phyloP scores from a whole-genome alignment of 1,284 basidiomycete species.

The Trichosporon sp. region DNA sequence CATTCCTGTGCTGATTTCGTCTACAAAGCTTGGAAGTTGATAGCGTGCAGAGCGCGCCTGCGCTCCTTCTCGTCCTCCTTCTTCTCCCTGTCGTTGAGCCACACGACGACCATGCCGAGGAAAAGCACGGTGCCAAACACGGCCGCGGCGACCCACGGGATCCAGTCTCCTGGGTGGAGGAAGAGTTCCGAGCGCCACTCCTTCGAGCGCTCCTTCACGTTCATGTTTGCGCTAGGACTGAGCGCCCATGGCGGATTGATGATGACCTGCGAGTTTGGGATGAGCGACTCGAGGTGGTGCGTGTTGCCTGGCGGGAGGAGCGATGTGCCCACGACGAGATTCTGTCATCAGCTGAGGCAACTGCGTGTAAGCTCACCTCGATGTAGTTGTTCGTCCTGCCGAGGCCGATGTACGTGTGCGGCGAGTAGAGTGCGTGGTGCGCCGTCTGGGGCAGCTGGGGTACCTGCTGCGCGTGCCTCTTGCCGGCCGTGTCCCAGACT shows the following conservation, averaged over 20 bases:
- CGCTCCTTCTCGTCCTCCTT: constrained; percentile 88
- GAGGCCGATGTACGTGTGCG: constrained; percentile 93
- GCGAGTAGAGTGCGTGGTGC: constrained; percentile 81
- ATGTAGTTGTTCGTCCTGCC: constrained; percentile 99
- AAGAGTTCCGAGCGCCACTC: constrained; percentile 87
- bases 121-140: constrained; percentile 68
- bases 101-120: constrained; percentile 74
- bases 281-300: constrained; percentile 90
- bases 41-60: constrained; percentile 78
- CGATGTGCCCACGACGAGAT: constrained; percentile 84
- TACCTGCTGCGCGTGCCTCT: constrained; percentile 84
- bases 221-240: constrained; percentile 1
- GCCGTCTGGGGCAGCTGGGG: constrained; percentile 87
- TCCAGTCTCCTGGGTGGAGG: constrained; percentile 91
- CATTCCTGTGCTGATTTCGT: not conserved
- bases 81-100: constrained; percentile 89
- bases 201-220: constrained; percentile 30
- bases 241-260: constrained; percentile 64
- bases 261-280: constrained; percentile 96
- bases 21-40: constrained; percentile 91
- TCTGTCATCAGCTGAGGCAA: constrained; percentile 43
- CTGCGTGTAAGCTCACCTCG: constrained; percentile 53
- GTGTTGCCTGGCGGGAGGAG: constrained; percentile 61
- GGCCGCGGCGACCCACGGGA: constrained; percentile 88
- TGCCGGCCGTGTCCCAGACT: constrained; percentile 85